Evolutionary conservation across 2,329 filamentous ascomycete species (phyloP).

Genomic region (Macrophomina tecta): DNA sequence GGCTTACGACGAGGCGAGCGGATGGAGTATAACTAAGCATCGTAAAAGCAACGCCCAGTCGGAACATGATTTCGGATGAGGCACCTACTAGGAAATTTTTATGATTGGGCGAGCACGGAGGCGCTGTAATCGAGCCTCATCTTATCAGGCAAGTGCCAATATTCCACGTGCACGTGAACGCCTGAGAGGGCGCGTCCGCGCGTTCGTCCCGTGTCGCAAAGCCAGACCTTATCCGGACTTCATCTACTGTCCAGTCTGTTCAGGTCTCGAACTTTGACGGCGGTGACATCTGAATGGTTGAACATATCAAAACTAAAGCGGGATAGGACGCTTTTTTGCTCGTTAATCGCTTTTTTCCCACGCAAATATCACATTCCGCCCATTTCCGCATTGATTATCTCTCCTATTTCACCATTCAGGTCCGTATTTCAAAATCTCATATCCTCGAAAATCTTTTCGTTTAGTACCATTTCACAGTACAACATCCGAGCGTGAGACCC

Average conservation of each 20-base stretch:
- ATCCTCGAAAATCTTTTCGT: too few relatives aligned
- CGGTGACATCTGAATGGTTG: too few relatives aligned
- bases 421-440: too few relatives aligned
- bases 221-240: conserved; percentile 21
- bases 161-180: background rate
- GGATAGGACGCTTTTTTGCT: too few relatives aligned
- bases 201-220: conserved; percentile 16
- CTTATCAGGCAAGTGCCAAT: background rate
- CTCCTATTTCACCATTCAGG: too few relatives aligned
- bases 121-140: background rate
- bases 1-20: background rate
- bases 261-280: background rate
- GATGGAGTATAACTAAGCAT: background rate
- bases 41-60: background rate
- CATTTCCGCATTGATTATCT: too few relatives aligned
- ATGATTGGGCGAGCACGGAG: background rate
- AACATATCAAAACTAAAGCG: background rate
- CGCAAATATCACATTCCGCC: too few relatives aligned
- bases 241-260: background rate
- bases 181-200: conserved; percentile 7
- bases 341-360: too few relatives aligned
- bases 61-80: background rate
- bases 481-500: too few relatives aligned
- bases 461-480: too few relatives aligned
- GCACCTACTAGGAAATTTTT: background rate